phyloP scores from a whole-genome alignment of 495 filamentous ascomycete species.

The Daldinia vernicosa region DNA sequence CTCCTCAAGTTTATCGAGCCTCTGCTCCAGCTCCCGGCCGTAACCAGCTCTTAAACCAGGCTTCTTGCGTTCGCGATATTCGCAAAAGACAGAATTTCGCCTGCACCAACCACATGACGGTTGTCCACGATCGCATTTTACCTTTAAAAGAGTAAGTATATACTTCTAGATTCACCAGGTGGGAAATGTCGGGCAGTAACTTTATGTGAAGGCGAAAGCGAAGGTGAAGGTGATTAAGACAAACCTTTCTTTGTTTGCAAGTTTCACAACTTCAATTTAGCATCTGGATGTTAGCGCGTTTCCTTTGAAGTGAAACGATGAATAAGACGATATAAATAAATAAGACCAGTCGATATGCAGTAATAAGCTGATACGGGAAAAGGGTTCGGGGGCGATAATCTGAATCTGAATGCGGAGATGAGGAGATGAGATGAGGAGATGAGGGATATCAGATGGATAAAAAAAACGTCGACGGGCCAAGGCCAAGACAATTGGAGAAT shows the following conservation, averaged over 20 bases:
- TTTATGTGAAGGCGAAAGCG: neutral
- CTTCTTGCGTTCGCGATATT: conserved; percentile 88
- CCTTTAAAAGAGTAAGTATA: conserved; percentile 50
- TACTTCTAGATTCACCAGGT: neutral
- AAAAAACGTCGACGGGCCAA: neutral
- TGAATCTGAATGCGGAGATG: conserved; percentile 4
- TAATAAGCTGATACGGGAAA: neutral
- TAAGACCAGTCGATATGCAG: neutral
- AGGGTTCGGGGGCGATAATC: neutral
- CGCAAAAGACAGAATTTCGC: conserved; percentile 78
- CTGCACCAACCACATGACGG: conserved; percentile 90
- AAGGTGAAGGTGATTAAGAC: conserved; percentile 22
- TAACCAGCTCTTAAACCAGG: conserved; percentile 86
- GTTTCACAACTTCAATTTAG: conserved; percentile 69
- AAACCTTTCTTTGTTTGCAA: conserved; percentile 83
- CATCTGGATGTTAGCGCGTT: conserved; percentile 32
- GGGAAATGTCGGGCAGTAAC: too few species aligned
- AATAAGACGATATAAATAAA: conserved; percentile 4
- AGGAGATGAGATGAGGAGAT: conserved; percentile 6
- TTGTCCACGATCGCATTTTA: conserved; percentile 83
- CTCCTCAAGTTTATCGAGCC: conserved; percentile 68
- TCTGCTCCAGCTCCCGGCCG: conserved; percentile 85
- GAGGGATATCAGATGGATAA: neutral
- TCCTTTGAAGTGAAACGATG: conserved; percentile 1
- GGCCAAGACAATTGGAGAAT: conserved; percentile 2